Percentiles rank a stretch among this genome's conserved stretches.
Evolutionary conservation across 331 rosid genomes (phyloP).

Genomic region (Quercus phellos): DNA sequence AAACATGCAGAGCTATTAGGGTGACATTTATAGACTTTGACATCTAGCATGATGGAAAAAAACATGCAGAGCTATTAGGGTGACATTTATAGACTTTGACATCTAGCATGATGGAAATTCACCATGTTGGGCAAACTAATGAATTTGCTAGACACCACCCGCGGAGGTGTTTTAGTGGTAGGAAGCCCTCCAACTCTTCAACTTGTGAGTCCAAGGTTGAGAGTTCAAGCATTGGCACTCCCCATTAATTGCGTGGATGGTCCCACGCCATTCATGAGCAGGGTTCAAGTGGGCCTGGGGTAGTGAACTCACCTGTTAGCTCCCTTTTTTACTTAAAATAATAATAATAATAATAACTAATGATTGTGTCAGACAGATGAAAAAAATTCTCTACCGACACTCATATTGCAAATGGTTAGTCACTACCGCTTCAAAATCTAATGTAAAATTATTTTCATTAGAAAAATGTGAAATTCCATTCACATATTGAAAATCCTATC

Average conservation of each 20-base stretch:
- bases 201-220: no score
- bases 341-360: not conserved
- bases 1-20: not conserved
- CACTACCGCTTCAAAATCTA: not conserved
- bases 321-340: no score
- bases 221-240: no score
- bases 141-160: no score
- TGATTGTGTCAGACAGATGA: not conserved
- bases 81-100: not conserved
- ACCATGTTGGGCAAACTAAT: not conserved
- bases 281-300: no score
- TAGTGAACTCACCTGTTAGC: no score
- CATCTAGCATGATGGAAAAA: not conserved
- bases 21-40: not conserved
- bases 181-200: no score
- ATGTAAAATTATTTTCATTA: not conserved
- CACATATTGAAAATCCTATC: not conserved
- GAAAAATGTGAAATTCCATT: not conserved
- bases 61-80: not conserved
- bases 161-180: no score
- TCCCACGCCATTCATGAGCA: no score
- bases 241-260: no score
- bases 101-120: not conserved
- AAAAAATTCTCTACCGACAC: not conserved
- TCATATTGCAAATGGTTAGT: not conserved